A percentile compares a stretch with the other conserved stretches of the same genome.
Conservation (phyloP, 176 grass and related monocot species). For the Raddia guianensis region DNA sequence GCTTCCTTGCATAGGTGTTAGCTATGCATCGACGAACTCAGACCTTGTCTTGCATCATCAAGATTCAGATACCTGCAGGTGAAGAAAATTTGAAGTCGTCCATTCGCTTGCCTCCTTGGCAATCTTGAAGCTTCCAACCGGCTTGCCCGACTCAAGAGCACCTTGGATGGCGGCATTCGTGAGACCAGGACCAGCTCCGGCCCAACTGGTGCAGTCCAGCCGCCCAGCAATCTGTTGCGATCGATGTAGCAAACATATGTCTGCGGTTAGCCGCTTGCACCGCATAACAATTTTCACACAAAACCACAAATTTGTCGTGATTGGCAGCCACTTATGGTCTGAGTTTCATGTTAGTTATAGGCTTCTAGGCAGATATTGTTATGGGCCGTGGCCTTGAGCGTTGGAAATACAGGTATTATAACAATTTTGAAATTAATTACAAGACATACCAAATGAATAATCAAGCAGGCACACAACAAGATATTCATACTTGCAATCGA, state of each 20-base stretch:
- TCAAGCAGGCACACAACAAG: too few relatives aligned
- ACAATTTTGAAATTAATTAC: too few relatives aligned
- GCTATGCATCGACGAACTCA: background rate
- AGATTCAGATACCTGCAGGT: slow-evolving; percentile 72
- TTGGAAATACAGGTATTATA: too few relatives aligned
- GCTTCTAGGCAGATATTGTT: background rate
- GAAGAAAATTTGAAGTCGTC: slow-evolving; percentile 77
- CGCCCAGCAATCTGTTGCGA: slow-evolving; percentile 53
- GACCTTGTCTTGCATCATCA: background rate
- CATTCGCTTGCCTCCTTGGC: slow-evolving; percentile 77
- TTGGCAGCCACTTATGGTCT: background rate
- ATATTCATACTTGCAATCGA: too few relatives aligned
- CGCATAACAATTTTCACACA: background rate
- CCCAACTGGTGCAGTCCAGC: slow-evolving; percentile 90
- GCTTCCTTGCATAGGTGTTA: slow-evolving; percentile 56
- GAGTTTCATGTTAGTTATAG: background rate
- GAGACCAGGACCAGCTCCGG: slow-evolving; percentile 69
- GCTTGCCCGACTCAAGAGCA: slow-evolving; percentile 67
- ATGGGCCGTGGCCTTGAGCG: too few relatives aligned
- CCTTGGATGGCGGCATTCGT: slow-evolving; percentile 82
- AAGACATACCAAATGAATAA: too few relatives aligned
- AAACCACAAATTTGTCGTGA: background rate
- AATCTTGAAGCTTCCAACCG: slow-evolving; percentile 78
- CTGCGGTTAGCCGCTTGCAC: background rate
- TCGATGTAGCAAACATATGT: background rate